Base-by-base conservation (phyloP, 176 grass and related monocot species). In the Chrysopogon serrulatus region DNA sequence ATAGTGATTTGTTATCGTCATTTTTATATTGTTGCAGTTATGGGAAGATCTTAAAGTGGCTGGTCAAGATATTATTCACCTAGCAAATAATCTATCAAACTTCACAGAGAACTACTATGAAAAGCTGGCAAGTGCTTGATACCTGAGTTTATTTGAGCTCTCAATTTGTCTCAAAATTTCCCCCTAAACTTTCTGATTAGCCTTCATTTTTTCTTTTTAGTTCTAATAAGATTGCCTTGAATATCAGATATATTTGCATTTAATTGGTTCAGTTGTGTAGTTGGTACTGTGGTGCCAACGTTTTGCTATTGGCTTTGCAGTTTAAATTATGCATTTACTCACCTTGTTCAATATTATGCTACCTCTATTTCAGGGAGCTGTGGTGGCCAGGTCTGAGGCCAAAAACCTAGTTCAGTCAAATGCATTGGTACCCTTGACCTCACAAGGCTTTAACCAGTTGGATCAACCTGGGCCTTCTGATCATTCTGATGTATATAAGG, bases 41-140 rank as follows among this genome's bases (percentile, higher is more conserved):
- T 95, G 95, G 92, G 79, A 93, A 76, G 76, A 89, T 72, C 77
- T 98, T 85, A 85, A 91, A 94, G 73, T 84, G 65, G 75, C 90
- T 89, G 92, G 95, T 65, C 87, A 83, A 82, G 59, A 95, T 87
- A 92, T 95, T 54, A 65, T 91, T 80, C 62, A 80, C 76, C 70
- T 98, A 61, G 86, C 92, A 77, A 92, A 69, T 82, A 89, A 41
- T 89, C 95, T 97, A 93, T 93, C 95, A 94, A 86, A 57, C 51
- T 68, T 98, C 63, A 93, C 95, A 86, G 83, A 82, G 79, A 69
- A 62, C 79, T 90, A 85, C 26, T 91, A 80, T 19, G n/a, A 54
- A 79, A 89, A 90, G 51, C 79, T 93, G 86, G 95, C 88, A 92
- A 60, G 82, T 64, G 41, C 61, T 78, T 82, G 10, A 77, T 65